Evolutionary conservation across 2,329 filamentous ascomycete genomes (phyloP).

Genomic region (Blastomyces percursus): DNA sequence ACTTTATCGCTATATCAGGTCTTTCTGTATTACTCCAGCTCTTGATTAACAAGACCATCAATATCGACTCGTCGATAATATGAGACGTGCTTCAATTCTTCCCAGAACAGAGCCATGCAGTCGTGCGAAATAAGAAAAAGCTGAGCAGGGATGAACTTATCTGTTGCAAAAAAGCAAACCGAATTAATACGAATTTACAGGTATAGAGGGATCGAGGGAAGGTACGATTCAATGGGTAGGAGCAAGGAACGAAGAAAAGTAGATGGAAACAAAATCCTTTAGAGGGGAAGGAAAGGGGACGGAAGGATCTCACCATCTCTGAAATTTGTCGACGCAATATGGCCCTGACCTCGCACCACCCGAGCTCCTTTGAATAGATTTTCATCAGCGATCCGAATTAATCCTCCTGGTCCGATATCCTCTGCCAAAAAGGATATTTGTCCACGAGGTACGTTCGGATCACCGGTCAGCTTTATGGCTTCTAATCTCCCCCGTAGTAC

Average conservation of each 20-base stretch:
- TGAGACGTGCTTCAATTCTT: constrained; percentile 39
- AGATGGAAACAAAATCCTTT: not conserved
- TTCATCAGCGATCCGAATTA: constrained; percentile 54
- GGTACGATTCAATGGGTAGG: not conserved
- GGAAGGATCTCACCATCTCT: constrained; percentile 48
- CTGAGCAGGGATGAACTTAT: constrained; percentile 62
- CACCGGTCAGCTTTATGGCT: constrained; percentile 84
- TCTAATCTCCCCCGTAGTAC: constrained; percentile 50
- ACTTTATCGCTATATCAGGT: not conserved
- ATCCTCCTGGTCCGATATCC: constrained; percentile 58
- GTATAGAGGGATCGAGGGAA: not conserved
- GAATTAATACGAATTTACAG: not conserved
- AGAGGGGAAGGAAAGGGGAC: not conserved
- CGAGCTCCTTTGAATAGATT: constrained; percentile 61
- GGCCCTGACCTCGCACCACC: constrained; percentile 62
- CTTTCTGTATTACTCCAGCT: not conserved
- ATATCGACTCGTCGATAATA: constrained; percentile 37
- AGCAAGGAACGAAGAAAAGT: not conserved
- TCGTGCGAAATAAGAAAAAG: constrained; percentile 71
- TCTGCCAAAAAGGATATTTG: constrained; percentile 71
- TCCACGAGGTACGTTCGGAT: constrained; percentile 78
- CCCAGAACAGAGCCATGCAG: constrained; percentile 72
- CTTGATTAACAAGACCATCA: constrained; percentile 21
- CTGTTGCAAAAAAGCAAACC: constrained; percentile 33
- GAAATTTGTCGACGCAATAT: constrained; percentile 67